Percentiles rank a stretch among this genome's conserved stretches.
These are phyloP conservation scores for Mycena pura DNA, from an alignment of 768 basidiomycete species.

Conservation along the genomic window DNA sequence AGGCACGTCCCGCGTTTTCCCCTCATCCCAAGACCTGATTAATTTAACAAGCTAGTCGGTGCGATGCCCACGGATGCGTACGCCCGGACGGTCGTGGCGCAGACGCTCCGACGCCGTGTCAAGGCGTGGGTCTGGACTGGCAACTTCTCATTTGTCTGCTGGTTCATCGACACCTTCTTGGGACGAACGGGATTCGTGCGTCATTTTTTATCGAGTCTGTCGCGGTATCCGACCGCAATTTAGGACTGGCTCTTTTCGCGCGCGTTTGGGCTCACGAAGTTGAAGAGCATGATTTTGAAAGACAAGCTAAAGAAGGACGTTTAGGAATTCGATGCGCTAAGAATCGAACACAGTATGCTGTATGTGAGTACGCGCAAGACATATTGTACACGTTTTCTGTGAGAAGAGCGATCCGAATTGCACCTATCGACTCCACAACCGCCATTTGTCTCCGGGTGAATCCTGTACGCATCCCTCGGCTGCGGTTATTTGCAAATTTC, in stretches of 20 bases:
- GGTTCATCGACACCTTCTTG: constrained; percentile 29
- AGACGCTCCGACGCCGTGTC: constrained; percentile 20
- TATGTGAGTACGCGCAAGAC: too few species aligned
- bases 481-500: too few species aligned
- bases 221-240: background rate
- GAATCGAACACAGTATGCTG: too few species aligned
- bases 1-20: constrained; percentile 1
- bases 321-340: too few species aligned
- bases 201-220: background rate
- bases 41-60: too few species aligned
- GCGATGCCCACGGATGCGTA: constrained; percentile 25
- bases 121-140: constrained; percentile 30
- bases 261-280: constrained; percentile 16
- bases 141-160: constrained; percentile 16
- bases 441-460: too few species aligned
- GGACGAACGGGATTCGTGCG: constrained; percentile 23
- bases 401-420: too few species aligned
- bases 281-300: constrained; percentile 10
- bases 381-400: too few species aligned
- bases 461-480: too few species aligned
- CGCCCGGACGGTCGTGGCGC: constrained; percentile 25
- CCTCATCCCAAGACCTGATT: background rate
- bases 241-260: constrained; percentile 21
- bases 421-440: too few species aligned
- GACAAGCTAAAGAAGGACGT: constrained; percentile 5